Evolutionary conservation across 1,139 yeast species (phyloP), one percentile per base, ranked within the genome.

Genomic region (Kurtzmaniella quercitrusa): DNA sequence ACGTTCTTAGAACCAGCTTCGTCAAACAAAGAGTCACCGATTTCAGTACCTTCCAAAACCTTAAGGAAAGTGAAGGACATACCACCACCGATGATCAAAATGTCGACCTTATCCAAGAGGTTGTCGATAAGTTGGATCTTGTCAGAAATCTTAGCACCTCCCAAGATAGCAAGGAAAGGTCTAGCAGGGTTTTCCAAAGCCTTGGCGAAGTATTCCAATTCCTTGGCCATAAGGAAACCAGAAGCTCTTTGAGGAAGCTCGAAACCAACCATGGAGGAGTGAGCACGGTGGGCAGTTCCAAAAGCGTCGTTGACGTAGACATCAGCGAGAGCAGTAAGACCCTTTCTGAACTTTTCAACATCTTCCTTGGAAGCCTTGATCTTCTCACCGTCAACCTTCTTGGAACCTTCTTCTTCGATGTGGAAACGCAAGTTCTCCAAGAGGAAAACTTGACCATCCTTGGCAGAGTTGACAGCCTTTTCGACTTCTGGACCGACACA

Each of bases 261-360:
- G 56, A 91, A 75, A 60, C 98, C 98, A 62, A 93, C 98, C 89
- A 93, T 90, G 41, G 98, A 91, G 43, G 97, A 89, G 77, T 91
- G 98, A 51, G 98, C 98, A 78, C 98, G 88, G 84, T 91, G 98
- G 45, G 97, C 96, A 53, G 98, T 93, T 65, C 98, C 98, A 62
- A 91, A 91, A 48, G 98, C 98, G 68, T 91, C 98, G 71, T 91
- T 91, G 67, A 91, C 82, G 75, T 91, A 91, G 54, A 91, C 95
- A 61, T 91, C 98, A 55, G 96, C 97, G 62, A 91, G 78, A 47
- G 86, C 71, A 59, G 96, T 86, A 73, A 91, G 82, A 63, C 85
- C 82, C 59, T 77, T 62, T 80, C 98, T 87, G 85, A 91, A 91
- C 61, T 75, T 79, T 65, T 77, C 82, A 57, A 91, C 96, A 54